Base-by-base conservation (phyloP, 345 rosid species). In the Theobroma cacao region DNA sequence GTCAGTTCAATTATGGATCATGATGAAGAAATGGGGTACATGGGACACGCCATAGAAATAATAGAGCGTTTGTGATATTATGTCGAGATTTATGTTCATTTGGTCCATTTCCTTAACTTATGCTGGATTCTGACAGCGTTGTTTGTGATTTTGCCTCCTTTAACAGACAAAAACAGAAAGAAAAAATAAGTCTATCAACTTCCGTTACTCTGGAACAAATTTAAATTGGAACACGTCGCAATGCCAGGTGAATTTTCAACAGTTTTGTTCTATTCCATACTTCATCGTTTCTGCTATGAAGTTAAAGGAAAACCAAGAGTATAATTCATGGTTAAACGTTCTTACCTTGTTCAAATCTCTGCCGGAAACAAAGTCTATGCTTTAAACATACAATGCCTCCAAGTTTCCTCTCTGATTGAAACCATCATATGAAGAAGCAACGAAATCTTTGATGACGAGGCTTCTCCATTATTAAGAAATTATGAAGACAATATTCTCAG, bases 401-500 rank as follows among this genome's bases (percentile, higher is more conserved):
- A 14, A 5, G n/a, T 60, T 59, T 30, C 20, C 18, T 28, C 18
- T 28, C 20, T 26, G 33, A 11, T 8, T 58, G 31, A 10, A 58
- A 58, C 62, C 10, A 15, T 61, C 24, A 60, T 60, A 10, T 24
- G 24, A 24, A 26, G 17, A 43, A 68, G 75, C 9, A 31, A 71
- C 18, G 11, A 20, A 31, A 71, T 30, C 26, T 31, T 20, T 20
- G n/a, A 50, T 48, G 59, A 48, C 48, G 48, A 4, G 4, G 26
- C 59, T 48, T 30, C 60, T 70, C 75, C 43, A 50, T 50, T 31
- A 50, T 71, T 31, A 71, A 71, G 20, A 50, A 71, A 31, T 71
- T 65, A 38, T 38, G 70, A 18, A 65, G 45, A 30, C 11, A 31
- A n/a, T n/a, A n/a, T n/a, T n/a, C n/a, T n/a, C n/a, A n/a, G n/a